These are phyloP conservation scores for Aspergillus hancockii DNA, from an alignment of 495 filamentous ascomycete species.

Conservation along the genomic window DNA sequence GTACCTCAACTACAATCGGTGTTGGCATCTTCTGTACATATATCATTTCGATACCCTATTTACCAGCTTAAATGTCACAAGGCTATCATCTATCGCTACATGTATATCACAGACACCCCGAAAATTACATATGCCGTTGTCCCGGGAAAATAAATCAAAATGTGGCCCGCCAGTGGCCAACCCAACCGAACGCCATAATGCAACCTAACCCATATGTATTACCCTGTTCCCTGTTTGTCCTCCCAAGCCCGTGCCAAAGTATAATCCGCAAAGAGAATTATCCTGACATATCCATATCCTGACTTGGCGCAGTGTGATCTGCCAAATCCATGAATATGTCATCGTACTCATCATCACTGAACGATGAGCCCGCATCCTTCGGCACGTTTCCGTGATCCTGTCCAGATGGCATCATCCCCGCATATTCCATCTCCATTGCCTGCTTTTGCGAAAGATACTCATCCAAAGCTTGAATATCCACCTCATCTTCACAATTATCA, in stretches of 20 bases:
- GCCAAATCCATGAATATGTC: constrained; percentile 48
- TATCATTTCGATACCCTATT: constrained; percentile 13
- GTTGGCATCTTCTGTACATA: constrained; percentile 26
- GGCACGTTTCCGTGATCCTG: background rate
- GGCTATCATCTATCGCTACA: background rate
- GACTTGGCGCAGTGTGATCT: constrained; percentile 22
- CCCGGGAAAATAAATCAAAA: constrained; percentile 4
- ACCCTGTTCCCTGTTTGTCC: background rate
- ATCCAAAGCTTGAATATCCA: constrained; percentile 34
- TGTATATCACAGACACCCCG: background rate
- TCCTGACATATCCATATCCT: constrained; percentile 44
- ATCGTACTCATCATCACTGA: constrained; percentile 60
- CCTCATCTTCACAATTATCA: constrained; percentile 20
- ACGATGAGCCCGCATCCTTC: constrained; percentile 24
- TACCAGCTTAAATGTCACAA: constrained; percentile 2
- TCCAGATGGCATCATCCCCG: constrained; percentile 13
- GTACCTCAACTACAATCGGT: background rate
- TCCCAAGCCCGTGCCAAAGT: background rate
- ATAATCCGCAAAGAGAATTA: background rate
- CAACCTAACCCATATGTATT: background rate
- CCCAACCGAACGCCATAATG: background rate
- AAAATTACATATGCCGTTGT: background rate
- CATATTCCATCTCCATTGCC: constrained; percentile 29
- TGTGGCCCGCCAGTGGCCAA: background rate
- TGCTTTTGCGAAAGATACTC: constrained; percentile 36